phyloP scores from a whole-genome alignment of 495 filamentous ascomycete species.

The Xylaria nigripes region DNA sequence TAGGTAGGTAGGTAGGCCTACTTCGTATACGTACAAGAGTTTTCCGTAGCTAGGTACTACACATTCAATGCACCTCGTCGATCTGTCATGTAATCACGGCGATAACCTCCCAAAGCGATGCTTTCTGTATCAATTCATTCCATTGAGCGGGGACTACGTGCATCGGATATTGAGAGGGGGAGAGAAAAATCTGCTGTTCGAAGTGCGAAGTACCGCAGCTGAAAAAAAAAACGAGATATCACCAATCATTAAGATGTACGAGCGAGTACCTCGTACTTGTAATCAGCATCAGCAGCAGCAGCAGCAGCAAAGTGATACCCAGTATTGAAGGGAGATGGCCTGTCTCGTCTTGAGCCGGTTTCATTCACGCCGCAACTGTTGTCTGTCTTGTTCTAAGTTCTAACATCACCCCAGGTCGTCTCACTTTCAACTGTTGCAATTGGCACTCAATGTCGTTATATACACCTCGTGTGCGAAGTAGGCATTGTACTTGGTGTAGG shows the following conservation, averaged over 20 bases:
- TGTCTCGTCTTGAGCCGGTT: background rate
- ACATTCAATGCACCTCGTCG: background rate
- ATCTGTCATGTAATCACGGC: constrained; percentile 1
- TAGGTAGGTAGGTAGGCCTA: too few relatives aligned
- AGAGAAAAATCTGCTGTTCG: constrained; percentile 1
- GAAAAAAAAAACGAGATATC: background rate
- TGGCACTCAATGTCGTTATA: background rate
- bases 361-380: background rate
- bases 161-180: constrained; percentile 9
- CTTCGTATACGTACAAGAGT: constrained; percentile 4
- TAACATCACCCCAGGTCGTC: too few relatives aligned
- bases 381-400: too few relatives aligned
- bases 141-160: constrained; percentile 3
- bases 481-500: background rate
- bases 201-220: background rate
- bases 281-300: too few relatives aligned
- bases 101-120: constrained; percentile 3
- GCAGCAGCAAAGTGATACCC: too few relatives aligned
- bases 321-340: background rate
- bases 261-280: too few relatives aligned
- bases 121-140: constrained; percentile 2
- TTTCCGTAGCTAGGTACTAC: too few relatives aligned
- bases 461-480: background rate
- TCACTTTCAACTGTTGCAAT: background rate
- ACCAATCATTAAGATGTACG: too few relatives aligned